phyloP scores from a whole-genome alignment of 306 rosid species.

The Carpinus viminea region DNA sequence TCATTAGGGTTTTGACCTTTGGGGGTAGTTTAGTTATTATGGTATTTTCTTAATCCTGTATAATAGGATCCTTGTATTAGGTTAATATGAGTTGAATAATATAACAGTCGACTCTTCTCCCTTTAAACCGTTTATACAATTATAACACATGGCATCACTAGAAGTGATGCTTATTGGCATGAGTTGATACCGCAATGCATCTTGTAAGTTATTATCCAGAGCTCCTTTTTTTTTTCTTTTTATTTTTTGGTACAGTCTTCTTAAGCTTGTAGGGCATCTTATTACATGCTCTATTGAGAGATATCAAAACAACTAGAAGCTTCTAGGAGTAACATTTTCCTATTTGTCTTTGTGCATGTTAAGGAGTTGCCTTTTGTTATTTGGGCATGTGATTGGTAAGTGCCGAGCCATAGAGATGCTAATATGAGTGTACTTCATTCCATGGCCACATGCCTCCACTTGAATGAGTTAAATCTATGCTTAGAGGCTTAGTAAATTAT shows the following conservation, averaged over 20 bases:
- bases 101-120: too few species aligned
- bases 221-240: neutral
- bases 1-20: too few species aligned
- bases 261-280: constrained; percentile 1
- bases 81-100: too few species aligned
- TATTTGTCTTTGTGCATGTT: constrained; percentile 1
- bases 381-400: neutral
- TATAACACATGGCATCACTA: neutral
- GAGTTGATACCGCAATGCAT: constrained; percentile 1
- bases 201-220: neutral
- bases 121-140: too few species aligned
- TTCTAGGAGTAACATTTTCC: neutral
- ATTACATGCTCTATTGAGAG: constrained; percentile 5
- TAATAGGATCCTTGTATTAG: too few species aligned
- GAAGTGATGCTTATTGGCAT: neutral
- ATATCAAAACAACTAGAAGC: constrained; percentile 5
- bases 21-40: too few species aligned
- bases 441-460: neutral
- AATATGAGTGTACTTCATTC: neutral
- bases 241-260: neutral
- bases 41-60: too few species aligned
- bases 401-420: neutral
- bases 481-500: constrained; percentile 7
- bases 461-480: constrained; percentile 4
- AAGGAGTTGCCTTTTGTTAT: neutral